A percentile compares a stretch with the other conserved stretches of the same genome.
phyloP scores from a whole-genome alignment of 345 rosid species.

The Populus euphratica region DNA sequence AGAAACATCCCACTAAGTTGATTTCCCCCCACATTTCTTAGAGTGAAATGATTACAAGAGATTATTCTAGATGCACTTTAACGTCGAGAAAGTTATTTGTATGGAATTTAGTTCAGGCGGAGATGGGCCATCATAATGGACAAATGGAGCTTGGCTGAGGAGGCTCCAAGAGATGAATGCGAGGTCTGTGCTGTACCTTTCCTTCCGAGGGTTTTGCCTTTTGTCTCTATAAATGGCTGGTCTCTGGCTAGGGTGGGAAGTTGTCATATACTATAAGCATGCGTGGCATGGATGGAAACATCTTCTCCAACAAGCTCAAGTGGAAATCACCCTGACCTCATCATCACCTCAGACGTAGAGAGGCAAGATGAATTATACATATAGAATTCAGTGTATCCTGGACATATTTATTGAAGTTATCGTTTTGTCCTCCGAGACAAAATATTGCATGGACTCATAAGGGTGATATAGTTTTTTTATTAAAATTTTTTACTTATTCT shows the following conservation, averaged over 20 bases:
- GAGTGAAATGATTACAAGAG: slow-evolving; percentile 29
- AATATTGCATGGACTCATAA: too few species aligned
- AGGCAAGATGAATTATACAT: too few species aligned
- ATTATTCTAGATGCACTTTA: slow-evolving; percentile 8
- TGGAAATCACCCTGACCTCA: slow-evolving; percentile 45
- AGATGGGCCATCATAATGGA: slow-evolving; percentile 14
- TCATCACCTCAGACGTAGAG: slow-evolving; percentile 20
- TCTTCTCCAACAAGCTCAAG: slow-evolving; percentile 34
- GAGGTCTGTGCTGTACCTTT: background rate
- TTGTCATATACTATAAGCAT: background rate
- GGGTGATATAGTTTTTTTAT: too few species aligned
- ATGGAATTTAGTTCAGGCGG: slow-evolving; percentile 32
- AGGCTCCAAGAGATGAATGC: too few species aligned
- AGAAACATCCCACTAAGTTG: background rate
- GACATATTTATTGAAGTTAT: too few species aligned
- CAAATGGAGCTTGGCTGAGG: slow-evolving; percentile 5
- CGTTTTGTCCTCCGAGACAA: too few species aligned
- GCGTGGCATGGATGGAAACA: slow-evolving; percentile 18
- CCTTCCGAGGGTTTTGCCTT: slow-evolving; percentile 10
- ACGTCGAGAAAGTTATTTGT: slow-evolving; percentile 18
- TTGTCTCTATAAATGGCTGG: slow-evolving; percentile 10
- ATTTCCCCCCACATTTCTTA: slow-evolving; percentile 24
- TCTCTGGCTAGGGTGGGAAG: background rate
- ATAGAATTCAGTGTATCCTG: too few species aligned
- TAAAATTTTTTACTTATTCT: too few species aligned